A percentile compares a stretch with the other conserved stretches of the same genome.
Conservation (phyloP, 805 yeast species). For the Candida orba region DNA sequence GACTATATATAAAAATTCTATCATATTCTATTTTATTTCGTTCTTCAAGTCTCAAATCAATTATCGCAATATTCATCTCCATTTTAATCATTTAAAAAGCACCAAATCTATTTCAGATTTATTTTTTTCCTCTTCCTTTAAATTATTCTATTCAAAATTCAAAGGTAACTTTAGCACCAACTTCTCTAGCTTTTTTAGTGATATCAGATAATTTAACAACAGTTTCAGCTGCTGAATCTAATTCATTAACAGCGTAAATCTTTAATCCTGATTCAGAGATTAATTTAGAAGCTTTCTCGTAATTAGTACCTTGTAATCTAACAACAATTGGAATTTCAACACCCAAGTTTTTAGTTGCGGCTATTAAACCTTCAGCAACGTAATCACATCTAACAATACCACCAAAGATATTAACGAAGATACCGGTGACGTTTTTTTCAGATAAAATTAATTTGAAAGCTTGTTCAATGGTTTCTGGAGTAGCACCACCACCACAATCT, state of each 20-base stretch:
- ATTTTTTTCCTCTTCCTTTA: not conserved
- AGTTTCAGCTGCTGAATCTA: conserved; percentile 96
- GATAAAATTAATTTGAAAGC: conserved; percentile 91
- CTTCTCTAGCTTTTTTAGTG: conserved; percentile 39
- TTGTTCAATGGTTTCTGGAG: conserved; percentile 95
- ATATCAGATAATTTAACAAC: conserved; percentile 68
- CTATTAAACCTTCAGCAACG: conserved; percentile 95
- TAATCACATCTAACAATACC: conserved; percentile 99
- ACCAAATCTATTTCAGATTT: not conserved
- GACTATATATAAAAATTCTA: no score
- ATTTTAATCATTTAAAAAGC: no score
- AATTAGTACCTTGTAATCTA: conserved; percentile 97
- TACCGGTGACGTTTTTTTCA: conserved; percentile 85
- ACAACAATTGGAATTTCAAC: conserved; percentile 93
- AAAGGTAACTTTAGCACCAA: conserved; percentile 42
- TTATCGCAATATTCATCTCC: no score
- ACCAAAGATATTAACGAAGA: conserved; percentile 97
- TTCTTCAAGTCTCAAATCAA: no score
- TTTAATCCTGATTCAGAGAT: conserved; percentile 85
- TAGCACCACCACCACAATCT: conserved; percentile 99
- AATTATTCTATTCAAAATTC: conserved; percentile 26
- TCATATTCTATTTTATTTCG: no score
- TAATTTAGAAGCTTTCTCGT: conserved; percentile 80
- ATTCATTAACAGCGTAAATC: conserved; percentile 84
- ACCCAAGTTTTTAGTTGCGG: conserved; percentile 87